phyloP scores from a whole-genome alignment of 805 yeast species.

The Ascoidea tarda region DNA sequence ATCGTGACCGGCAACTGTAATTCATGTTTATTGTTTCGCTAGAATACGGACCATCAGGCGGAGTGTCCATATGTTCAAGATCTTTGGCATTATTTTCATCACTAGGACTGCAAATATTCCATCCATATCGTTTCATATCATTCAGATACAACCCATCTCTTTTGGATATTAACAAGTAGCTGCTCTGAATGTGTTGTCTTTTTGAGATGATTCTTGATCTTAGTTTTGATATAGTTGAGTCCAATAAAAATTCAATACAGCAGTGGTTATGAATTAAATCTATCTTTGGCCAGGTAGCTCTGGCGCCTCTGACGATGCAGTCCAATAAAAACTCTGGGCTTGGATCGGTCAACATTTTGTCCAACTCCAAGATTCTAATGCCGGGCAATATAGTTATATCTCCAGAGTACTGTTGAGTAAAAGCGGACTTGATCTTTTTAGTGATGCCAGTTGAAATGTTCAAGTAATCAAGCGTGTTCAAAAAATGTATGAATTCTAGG shows the following conservation, averaged over 20 bases:
- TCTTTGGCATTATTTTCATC: too few species aligned
- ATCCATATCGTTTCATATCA: too few species aligned
- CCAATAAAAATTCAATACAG: slow-evolving; percentile 77
- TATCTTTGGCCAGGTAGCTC: slow-evolving; percentile 89
- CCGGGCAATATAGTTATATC: slow-evolving; percentile 89
- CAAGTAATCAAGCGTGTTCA: slow-evolving; percentile 59
- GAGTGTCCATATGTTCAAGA: too few species aligned
- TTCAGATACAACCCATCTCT: too few species aligned
- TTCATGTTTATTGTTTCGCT: too few species aligned
- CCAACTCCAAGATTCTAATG: slow-evolving; percentile 40
- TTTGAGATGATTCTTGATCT: slow-evolving; percentile 6
- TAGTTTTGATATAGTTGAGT: slow-evolving; percentile 40
- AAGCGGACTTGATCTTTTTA: slow-evolving; percentile 58
- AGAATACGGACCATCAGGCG: too few species aligned
- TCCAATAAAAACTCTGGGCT: slow-evolving; percentile 59
- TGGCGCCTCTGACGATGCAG: slow-evolving; percentile 67
- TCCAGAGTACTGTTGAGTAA: slow-evolving; percentile 84
- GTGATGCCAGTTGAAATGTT: slow-evolving; percentile 64
- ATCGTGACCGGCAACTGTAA: too few species aligned
- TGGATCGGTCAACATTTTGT: slow-evolving; percentile 66
- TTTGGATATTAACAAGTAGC: too few species aligned
- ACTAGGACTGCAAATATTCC: too few species aligned
- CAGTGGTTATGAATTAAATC: slow-evolving; percentile 81
- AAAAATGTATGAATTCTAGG: slow-evolving; percentile 64
- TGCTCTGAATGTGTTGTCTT: too few species aligned